Percentiles rank a stretch among this genome's conserved stretches.
Evolutionary conservation across 1,284 basidiomycete species (phyloP).

Genomic region (Fereydounia khargensis): DNA sequence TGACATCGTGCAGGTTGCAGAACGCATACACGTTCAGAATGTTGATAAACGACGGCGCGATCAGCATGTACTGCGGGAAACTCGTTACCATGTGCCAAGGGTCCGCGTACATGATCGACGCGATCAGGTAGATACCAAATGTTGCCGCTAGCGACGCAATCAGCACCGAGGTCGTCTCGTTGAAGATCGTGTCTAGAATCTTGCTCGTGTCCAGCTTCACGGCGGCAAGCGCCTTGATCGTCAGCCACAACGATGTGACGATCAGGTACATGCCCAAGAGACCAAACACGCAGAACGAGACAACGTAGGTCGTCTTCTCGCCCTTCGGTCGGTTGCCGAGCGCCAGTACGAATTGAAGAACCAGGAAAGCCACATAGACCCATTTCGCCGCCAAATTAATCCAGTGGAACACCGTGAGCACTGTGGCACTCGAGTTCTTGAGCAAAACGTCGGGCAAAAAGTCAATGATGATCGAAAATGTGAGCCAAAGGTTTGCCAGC

Average conservation of each 20-base stretch:
- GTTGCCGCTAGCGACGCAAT: slow-evolving; percentile 53
- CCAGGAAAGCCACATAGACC: slow-evolving; percentile 78
- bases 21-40: slow-evolving; percentile 94
- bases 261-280: slow-evolving; percentile 51
- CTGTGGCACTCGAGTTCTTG: slow-evolving; percentile 69
- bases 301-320: slow-evolving; percentile 75
- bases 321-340: slow-evolving; percentile 91
- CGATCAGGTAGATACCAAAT: slow-evolving; percentile 63
- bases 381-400: slow-evolving; percentile 80
- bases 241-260: slow-evolving; percentile 52
- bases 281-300: slow-evolving; percentile 70
- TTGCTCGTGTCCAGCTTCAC: slow-evolving; percentile 6
- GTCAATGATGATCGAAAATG: slow-evolving; percentile 93
- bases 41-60: slow-evolving; percentile 89
- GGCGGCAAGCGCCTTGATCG: slow-evolving; percentile 32
- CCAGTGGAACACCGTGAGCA: slow-evolving; percentile 67
- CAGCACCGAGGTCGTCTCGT: slow-evolving; percentile 46
- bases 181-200: slow-evolving; percentile 34
- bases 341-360: slow-evolving; percentile 85
- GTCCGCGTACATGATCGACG: slow-evolving; percentile 89
- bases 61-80: slow-evolving; percentile 79
- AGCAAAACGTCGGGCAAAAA: slow-evolving; percentile 73
- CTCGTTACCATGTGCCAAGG: slow-evolving; percentile 99
- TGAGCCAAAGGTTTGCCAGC: slow-evolving; percentile 89
- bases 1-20: slow-evolving; percentile 65